Base-by-base conservation (phyloP, 306 rosid genomes). In the Rosa chinensis region DNA sequence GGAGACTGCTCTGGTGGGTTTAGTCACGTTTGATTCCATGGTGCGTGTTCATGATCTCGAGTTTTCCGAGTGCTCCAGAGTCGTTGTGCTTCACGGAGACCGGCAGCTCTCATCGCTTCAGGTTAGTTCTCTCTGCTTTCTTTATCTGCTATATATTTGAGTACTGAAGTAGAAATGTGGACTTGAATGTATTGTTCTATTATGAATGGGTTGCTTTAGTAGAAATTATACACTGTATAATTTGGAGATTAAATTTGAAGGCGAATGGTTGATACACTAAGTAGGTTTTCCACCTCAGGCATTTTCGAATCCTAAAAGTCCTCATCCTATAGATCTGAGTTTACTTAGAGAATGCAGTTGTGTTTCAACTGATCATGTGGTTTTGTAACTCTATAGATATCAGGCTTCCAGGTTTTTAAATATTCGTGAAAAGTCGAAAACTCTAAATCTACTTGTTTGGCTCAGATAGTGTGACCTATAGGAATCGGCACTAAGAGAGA, bases 11-110 rank as follows among this genome's bases (percentile, higher is more conserved):
- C 63, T 88, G 48, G 97, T 94, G 61, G 89, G 88, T 1, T 58
- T 94, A 79, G 39, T 94, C 37, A 85, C 93, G 4, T 94, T 92
- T 82, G 96, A 94, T 76, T 94, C 96, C 0, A 90, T 90, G 94
- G 97, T 90, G 63, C 84, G 81, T 48, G 88, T 94, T 68, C 87
- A 92, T 62, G 92, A 94, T 84, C 89, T 92, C 50, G 84, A 83
- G 12, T 86, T 82, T 79, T 78, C 90, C 1, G 94, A 90, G 70
- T 92, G 92, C 71, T 88, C 92, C 13, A 88, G 89, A 63, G 86
- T 86, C 16, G 78, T 87, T 39, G 6, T 90, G 66, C 78, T 94
- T 75, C 88, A 88, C 73, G 94, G 96, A 5, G 81, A 87, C 8
- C 87, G 96, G 8, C 89, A 88, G 83, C 79, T 88, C 48, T 86